These are phyloP conservation scores for Penicillium herquei DNA, from an alignment of 495 filamentous ascomycete species.

Conservation along the genomic window DNA sequence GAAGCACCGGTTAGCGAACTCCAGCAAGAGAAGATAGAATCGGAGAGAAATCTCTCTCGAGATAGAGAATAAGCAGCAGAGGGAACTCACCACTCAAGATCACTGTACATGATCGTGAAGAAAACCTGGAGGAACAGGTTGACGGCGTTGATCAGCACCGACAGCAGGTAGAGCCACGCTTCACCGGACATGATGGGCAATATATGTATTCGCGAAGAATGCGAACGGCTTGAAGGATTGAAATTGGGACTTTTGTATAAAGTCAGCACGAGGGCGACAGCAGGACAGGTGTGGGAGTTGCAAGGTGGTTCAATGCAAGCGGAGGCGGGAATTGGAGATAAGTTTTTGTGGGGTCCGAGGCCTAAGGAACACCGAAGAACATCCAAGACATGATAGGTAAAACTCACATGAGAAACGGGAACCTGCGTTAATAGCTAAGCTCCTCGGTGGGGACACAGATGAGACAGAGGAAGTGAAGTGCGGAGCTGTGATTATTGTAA, in stretches of 20 bases:
- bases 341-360: conserved; percentile 24
- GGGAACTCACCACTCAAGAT: conserved; percentile 84
- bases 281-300: not conserved
- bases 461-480: conserved; percentile 5
- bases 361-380: conserved; percentile 22
- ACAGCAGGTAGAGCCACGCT: conserved; percentile 98
- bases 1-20: conserved; percentile 19
- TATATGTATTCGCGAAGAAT: conserved; percentile 9
- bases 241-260: not conserved
- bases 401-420: conserved; percentile 17
- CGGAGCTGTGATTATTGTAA: conserved; percentile 6
- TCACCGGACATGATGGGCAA: conserved; percentile 88
- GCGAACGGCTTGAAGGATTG: conserved; percentile 10
- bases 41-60: not conserved
- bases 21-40: not conserved
- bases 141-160: conserved; percentile 99
- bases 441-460: conserved; percentile 7
- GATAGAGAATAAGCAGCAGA: not conserved
- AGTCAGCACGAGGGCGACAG: not conserved
- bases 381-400: conserved; percentile 9
- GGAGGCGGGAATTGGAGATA: conserved; percentile 28
- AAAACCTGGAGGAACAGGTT: conserved; percentile 99
- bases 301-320: conserved; percentile 5
- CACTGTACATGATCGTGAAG: conserved; percentile 99
- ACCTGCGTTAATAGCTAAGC: conserved; percentile 6